phyloP scores from a whole-genome alignment of 192 early-diverging fungal genomes.

The Entomortierella beljakovae region DNA sequence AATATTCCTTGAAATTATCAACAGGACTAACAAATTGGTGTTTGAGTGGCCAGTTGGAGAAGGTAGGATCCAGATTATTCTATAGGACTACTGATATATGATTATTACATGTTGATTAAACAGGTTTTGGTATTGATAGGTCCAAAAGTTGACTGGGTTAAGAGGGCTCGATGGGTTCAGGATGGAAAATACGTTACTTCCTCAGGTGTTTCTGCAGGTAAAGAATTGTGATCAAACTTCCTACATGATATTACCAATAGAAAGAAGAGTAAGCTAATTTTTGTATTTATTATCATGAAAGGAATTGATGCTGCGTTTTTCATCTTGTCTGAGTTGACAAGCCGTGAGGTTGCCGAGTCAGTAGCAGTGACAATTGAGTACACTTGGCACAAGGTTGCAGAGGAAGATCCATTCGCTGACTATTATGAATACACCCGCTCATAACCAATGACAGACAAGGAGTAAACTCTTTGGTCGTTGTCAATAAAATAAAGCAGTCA shows the following conservation, averaged over 20 bases:
- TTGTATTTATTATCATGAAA: not conserved
- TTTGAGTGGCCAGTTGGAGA: conserved; percentile 1
- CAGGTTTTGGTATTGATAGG: conserved; percentile 2
- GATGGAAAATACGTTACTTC: conserved; percentile 61
- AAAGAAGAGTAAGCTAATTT: not conserved
- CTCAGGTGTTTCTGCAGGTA: conserved; percentile 57
- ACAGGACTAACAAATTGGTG: not conserved
- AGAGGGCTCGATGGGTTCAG: conserved; percentile 61
- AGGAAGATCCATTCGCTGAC: conserved; percentile 48
- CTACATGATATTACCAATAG: no score
- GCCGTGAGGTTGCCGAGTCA: conserved; percentile 12
- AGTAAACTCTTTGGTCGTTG: not conserved
- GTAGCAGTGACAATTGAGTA: conserved; percentile 37
- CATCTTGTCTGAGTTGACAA: conserved; percentile 29
- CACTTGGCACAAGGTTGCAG: conserved; percentile 41
- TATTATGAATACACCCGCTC: conserved; percentile 45
- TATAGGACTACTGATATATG: not conserved
- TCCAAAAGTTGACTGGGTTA: conserved; percentile 59
- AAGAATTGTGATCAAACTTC: not conserved
- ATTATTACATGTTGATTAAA: not conserved
- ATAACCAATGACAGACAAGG: not conserved
- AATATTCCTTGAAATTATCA: not conserved
- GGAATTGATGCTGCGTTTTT: conserved; percentile 47
- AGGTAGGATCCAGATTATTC: not conserved
- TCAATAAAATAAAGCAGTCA: not conserved